These are phyloP conservation scores for Pseudogymnoascus sp. DNA, from an alignment of 2,329 filamentous ascomycete species.

Conservation along the genomic window DNA sequence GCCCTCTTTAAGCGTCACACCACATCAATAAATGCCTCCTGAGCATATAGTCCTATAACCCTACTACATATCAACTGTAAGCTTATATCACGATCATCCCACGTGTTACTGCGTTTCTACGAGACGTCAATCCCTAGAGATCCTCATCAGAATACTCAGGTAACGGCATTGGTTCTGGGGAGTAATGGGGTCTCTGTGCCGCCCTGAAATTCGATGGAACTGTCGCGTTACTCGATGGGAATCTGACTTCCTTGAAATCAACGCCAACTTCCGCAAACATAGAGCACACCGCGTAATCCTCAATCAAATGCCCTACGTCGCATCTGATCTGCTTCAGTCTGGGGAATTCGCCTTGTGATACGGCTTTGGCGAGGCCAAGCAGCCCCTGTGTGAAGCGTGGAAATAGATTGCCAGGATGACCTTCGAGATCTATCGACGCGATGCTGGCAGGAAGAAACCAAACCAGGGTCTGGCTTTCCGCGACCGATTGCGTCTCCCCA, in stretches of 20 bases:
- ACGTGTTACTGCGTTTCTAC: neutral
- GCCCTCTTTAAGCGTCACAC: too few relatives aligned
- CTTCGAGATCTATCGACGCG: neutral
- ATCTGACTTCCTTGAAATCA: neutral
- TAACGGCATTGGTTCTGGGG: neutral
- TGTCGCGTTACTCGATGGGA: neutral
- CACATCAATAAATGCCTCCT: too few relatives aligned
- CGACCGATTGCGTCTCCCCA: neutral
- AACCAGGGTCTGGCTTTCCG: neutral
- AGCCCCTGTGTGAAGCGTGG: neutral
- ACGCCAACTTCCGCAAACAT: neutral
- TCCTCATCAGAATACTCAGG: neutral
- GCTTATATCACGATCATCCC: too few relatives aligned
- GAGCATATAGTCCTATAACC: too few relatives aligned
- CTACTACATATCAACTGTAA: too few relatives aligned
- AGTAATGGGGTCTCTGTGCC: too few relatives aligned
- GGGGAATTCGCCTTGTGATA: neutral
- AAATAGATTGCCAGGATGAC: neutral
- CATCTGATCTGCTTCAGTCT: neutral
- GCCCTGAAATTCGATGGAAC: neutral
- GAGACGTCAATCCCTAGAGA: neutral
- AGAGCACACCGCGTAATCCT: neutral
- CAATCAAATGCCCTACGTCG: neutral
- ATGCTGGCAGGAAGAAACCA: neutral
- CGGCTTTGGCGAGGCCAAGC: neutral